Base-by-base conservation (phyloP, 768 basidiomycete species). In the Lentinula sp. region DNA sequence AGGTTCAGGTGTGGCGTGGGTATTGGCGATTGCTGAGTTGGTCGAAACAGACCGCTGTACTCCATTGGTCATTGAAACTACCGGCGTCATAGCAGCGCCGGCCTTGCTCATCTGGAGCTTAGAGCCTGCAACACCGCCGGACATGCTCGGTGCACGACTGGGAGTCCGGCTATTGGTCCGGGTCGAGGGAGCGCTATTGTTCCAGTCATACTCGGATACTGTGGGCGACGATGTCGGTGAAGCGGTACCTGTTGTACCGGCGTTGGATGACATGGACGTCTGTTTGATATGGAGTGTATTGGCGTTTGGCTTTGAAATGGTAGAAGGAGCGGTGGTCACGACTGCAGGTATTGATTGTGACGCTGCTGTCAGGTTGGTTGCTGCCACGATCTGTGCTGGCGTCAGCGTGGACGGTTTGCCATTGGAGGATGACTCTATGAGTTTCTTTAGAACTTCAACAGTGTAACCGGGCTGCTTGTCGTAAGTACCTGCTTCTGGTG, bases 201-300 rank as follows among this genome's bases (percentile, higher is more conserved):
- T 78, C 66, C 72, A 75, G 61, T 76, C 81, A 65, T 73, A 73
- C 16, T 82, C 81, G 18, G 80, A 80, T 0, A 74, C 71, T 3
- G 81, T 80, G 10, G 76, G 78, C 49, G 74, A 68, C 39, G 61
- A 60, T 18, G 62, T 31, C 18, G 59, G 50, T 11, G 59, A 60
- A 28, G 48, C 39, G 8, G 59, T 50, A 21, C 37, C 49, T 1
- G 46, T 34, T 7, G 34, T 50, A n/a, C 42, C 40, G 13, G 50
- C 48, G 34, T 34, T 55, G 5, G 52, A 45, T 1, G 52, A 37
- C 32, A 55, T 45, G 35, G 51, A 52, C 11, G 34, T 11, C 8
- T 59, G 48, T 59, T 53, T 51, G 16, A 54, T 8, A 8, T 43
- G 61, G 5, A 13, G 18, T 11, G 45, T 50, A 11, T n/a, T 59